Conservation (phyloP, 345 rosid genomes). For the Eucalyptus guilfoylei region DNA sequence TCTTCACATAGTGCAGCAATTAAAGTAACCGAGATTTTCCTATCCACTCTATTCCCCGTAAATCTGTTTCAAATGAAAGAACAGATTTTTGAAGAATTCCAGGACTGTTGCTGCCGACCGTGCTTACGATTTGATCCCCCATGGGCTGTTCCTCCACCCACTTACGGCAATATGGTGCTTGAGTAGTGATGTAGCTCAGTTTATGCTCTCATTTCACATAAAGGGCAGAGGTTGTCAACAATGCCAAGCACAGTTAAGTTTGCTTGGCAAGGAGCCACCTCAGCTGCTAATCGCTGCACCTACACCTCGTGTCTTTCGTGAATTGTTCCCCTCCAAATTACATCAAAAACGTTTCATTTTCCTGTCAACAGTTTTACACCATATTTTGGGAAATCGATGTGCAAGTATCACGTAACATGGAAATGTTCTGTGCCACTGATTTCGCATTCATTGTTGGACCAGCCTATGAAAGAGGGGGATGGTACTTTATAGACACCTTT, state of each 20-base stretch:
- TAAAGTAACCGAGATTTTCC: not conserved
- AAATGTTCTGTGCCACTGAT: not conserved
- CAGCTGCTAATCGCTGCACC: not conserved
- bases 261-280: not conserved
- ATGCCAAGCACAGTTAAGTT: not conserved
- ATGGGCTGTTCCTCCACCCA: not conserved
- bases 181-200: not conserved
- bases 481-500: not conserved
- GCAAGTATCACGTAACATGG: not conserved
- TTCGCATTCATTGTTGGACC: not conserved
- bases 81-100: not conserved
- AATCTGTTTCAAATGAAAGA: not conserved
- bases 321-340: not conserved
- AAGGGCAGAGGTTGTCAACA: not conserved
- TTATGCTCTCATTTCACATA: not conserved
- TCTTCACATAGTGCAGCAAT: not conserved
- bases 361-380: not conserved
- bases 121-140: not conserved
- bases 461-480: not conserved
- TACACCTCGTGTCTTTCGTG: not conserved
- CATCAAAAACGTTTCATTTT: not conserved
- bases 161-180: not conserved
- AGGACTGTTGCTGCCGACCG: not conserved
- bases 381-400: not conserved
- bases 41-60: not conserved